A percentile compares a stretch with the other conserved stretches of the same genome.
phyloP scores from a whole-genome alignment of 306 rosid genomes.

The Canavalia gladiata region DNA sequence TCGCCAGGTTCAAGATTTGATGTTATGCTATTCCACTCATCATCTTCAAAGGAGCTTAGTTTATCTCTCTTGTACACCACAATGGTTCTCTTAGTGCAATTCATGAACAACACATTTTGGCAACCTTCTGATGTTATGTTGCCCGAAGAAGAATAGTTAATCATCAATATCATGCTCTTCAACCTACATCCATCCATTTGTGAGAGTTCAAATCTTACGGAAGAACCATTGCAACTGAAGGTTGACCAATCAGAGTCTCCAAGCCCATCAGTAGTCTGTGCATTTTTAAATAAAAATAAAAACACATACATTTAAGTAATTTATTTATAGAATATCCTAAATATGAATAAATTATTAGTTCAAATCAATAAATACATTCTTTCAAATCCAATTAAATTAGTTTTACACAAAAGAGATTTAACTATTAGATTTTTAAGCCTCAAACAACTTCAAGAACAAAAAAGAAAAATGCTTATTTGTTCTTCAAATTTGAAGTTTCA shows the following conservation, averaged over 20 bases:
- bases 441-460: too few relatives aligned
- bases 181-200: neutral
- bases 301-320: too few relatives aligned
- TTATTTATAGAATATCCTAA: too few relatives aligned
- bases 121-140: neutral
- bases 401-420: too few relatives aligned
- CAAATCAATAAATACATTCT: too few relatives aligned
- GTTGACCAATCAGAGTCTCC: neutral
- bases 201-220: neutral
- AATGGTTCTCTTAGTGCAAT: constrained; percentile 8
- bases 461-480: too few relatives aligned
- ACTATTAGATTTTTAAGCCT: too few relatives aligned
- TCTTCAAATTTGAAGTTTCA: too few relatives aligned
- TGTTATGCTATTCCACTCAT: neutral
- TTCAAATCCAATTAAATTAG: neutral
- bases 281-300: too few relatives aligned
- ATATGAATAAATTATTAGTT: too few relatives aligned
- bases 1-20: neutral
- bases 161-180: neutral
- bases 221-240: neutral
- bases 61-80: neutral
- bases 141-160: neutral
- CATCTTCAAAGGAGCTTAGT: neutral
- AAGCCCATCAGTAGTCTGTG: neutral
- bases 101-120: neutral